These are phyloP conservation scores for Senecio squalidus DNA, from an alignment of 140 eudicot genomes.

Conservation along the genomic window DNA sequence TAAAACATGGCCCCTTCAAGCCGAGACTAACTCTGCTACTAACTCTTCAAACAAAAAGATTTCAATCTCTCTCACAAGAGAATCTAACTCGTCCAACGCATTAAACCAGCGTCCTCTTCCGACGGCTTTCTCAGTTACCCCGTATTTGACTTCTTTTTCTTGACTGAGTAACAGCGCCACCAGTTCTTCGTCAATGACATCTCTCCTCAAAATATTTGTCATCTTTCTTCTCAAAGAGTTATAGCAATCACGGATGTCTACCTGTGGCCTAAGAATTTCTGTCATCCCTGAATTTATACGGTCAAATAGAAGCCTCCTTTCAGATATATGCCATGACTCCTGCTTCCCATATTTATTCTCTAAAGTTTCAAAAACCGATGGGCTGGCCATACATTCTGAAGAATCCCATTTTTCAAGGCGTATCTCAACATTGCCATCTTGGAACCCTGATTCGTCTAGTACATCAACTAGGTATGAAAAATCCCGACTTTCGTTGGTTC, in stretches of 20 bases:
- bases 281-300: conserved; percentile 52
- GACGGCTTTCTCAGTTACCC: conserved; percentile 46
- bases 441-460: conserved; percentile 49
- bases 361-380: conserved; percentile 50
- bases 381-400: conserved; percentile 36
- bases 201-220: conserved; percentile 20
- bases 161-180: conserved; percentile 41
- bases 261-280: conserved; percentile 36
- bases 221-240: conserved; percentile 34
- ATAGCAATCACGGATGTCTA: conserved; percentile 17
- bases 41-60: conserved; percentile 49
- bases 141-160: conserved; percentile 35
- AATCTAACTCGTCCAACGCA: conserved; percentile 38
- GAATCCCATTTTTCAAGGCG: conserved; percentile 39
- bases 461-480: conserved; percentile 79
- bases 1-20: conserved; percentile 8
- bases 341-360: conserved; percentile 78
- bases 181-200: conserved; percentile 65
- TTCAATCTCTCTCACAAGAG: conserved; percentile 50
- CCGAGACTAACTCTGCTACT: conserved; percentile 37
- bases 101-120: conserved; percentile 59
- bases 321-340: conserved; percentile 46
- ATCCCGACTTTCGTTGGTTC: conserved; percentile 44
- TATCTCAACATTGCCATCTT: conserved; percentile 17
- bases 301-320: conserved; percentile 78